Percentiles rank a stretch among this genome's conserved stretches.
Conservation (phyloP, 2,329 filamentous ascomycete species). For the Talaromyces albobiverticillius region DNA sequence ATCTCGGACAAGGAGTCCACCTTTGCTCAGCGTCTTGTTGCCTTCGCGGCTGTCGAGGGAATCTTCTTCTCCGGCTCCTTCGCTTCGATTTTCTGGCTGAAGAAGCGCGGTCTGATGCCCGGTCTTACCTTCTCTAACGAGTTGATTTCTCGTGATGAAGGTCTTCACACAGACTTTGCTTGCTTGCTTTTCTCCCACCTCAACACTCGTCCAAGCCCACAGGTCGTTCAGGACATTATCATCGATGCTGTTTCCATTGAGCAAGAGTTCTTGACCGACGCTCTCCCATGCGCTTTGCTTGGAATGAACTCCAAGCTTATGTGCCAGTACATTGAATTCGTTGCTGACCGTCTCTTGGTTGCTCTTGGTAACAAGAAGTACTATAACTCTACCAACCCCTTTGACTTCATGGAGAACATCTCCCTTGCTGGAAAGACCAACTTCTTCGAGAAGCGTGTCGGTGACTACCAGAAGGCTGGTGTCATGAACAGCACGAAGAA, state of each 20-base stretch:
- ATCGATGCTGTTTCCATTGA: conserved; percentile 91
- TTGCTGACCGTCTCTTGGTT: conserved; percentile 89
- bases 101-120: conserved; percentile 99
- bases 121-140: conserved; percentile 99
- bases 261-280: conserved; percentile 96
- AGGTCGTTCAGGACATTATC: conserved; percentile 83
- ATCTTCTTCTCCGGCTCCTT: conserved; percentile 99
- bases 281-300: conserved; percentile 85
- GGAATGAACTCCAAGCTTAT: conserved; percentile 97
- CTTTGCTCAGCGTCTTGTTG: conserved; percentile 91
- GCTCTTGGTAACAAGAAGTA: conserved; percentile 92
- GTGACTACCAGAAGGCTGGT: conserved; percentile 98
- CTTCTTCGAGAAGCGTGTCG: conserved; percentile 99
- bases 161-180: conserved; percentile 98
- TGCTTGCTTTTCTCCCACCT: conserved; percentile 97
- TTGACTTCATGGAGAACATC: conserved; percentile 99
- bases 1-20: conserved; percentile 91
- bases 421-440: conserved; percentile 98
- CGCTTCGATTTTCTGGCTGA: conserved; percentile 99
- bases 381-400: conserved; percentile 91
- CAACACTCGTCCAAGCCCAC: conserved; percentile 81
- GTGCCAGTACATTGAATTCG: conserved; percentile 99
- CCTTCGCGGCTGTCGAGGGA: conserved; percentile 96
- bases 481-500: conserved; percentile 93
- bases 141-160: conserved; percentile 98